Conservation (phyloP, 495 filamentous ascomycete genomes). For the Penicillium simplicissimum region DNA sequence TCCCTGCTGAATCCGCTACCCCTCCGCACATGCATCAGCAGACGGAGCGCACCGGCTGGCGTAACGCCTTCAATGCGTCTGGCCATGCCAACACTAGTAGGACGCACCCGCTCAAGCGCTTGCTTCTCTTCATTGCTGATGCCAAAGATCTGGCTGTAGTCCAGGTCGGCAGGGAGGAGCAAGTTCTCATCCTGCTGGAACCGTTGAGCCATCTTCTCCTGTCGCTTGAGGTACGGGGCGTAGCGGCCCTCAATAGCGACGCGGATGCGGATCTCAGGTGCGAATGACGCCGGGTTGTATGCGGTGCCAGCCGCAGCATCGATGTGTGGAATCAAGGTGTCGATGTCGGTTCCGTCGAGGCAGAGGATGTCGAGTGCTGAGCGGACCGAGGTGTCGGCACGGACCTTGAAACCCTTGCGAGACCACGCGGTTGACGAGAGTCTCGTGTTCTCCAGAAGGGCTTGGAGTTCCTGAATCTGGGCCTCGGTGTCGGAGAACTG, state of each 20-base stretch:
- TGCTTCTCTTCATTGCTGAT: slow-evolving; percentile 76
- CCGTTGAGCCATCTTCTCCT: slow-evolving; percentile 60
- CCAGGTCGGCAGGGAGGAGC: slow-evolving; percentile 69
- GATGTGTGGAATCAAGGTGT: slow-evolving; percentile 53
- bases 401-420: slow-evolving; percentile 64
- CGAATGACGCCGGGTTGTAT: slow-evolving; percentile 50
- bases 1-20: slow-evolving; percentile 23
- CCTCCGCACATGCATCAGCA: slow-evolving; percentile 47
- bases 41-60: slow-evolving; percentile 47
- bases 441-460: slow-evolving; percentile 54
- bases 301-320: slow-evolving; percentile 40
- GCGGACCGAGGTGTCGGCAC: slow-evolving; percentile 58
- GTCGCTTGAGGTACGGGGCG: slow-evolving; percentile 76
- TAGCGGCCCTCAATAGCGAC: slow-evolving; percentile 81
- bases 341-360: slow-evolving; percentile 55
- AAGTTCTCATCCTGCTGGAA: slow-evolving; percentile 78
- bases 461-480: slow-evolving; percentile 64
- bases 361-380: slow-evolving; percentile 77
- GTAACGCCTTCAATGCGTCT: slow-evolving; percentile 80
- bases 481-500: slow-evolving; percentile 60
- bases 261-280: slow-evolving; percentile 59
- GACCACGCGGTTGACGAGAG: slow-evolving; percentile 64
- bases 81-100: slow-evolving; percentile 86
- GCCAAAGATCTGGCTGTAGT: slow-evolving; percentile 71
- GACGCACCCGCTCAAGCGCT: slow-evolving; percentile 66